phyloP scores from a whole-genome alignment of 2,329 filamentous ascomycete species.

The Epichloe scottii region DNA sequence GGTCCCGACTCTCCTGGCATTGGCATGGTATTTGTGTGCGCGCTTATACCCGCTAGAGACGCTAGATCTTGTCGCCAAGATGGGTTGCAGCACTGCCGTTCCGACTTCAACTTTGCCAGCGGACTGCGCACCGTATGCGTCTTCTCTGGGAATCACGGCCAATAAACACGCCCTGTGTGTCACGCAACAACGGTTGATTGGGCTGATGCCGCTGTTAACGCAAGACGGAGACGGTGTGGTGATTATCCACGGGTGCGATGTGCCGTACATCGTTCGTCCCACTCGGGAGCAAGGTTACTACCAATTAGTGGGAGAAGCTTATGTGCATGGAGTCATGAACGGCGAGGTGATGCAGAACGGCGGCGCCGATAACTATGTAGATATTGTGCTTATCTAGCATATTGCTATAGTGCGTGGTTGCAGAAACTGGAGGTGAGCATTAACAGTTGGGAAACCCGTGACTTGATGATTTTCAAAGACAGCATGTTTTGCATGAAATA shows the following conservation, averaged over 20 bases:
- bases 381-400: slow-evolving; percentile 2
- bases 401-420: background rate
- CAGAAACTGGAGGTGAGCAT: background rate
- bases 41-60: background rate
- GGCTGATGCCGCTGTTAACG: slow-evolving; percentile 5
- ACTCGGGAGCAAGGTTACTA: slow-evolving; percentile 1
- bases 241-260: slow-evolving; percentile 7
- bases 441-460: background rate
- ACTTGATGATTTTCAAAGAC: background rate
- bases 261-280: slow-evolving; percentile 6
- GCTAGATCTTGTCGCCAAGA: background rate
- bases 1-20: background rate
- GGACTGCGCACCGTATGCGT: slow-evolving; percentile 2
- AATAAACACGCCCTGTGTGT: slow-evolving; percentile 4
- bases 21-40: slow-evolving; percentile 1
- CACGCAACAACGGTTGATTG: slow-evolving; percentile 3
- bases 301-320: slow-evolving; percentile 6
- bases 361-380: background rate
- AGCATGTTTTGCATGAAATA: background rate
- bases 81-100: slow-evolving; percentile 1
- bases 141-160: background rate
- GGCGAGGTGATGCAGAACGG: slow-evolving; percentile 4
- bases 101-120: slow-evolving; percentile 1
- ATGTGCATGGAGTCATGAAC: slow-evolving; percentile 9
- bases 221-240: slow-evolving; percentile 4